A percentile compares a stretch with the other conserved stretches of the same genome.
These are phyloP conservation scores for Fusarium siculi DNA, from an alignment of 2,329 filamentous ascomycete genomes.

Conservation along the genomic window DNA sequence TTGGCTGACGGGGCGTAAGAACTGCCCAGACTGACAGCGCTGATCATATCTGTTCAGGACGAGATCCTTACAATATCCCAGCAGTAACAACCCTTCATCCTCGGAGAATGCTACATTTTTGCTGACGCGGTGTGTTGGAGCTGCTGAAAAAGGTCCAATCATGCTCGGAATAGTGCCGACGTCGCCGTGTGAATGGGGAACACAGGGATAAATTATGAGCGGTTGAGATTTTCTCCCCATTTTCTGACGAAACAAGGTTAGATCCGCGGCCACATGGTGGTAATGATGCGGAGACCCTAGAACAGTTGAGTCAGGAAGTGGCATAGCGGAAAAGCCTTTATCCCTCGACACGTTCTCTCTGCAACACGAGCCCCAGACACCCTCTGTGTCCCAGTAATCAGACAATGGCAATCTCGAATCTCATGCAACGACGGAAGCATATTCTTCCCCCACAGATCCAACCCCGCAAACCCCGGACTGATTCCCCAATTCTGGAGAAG, in stretches of 20 bases:
- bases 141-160: background rate
- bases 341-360: slow-evolving; percentile 1
- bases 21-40: background rate
- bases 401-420: slow-evolving; percentile 29
- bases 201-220: slow-evolving; percentile 14
- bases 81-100: background rate
- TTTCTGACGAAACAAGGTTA: slow-evolving; percentile 39
- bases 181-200: slow-evolving; percentile 3
- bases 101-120: background rate
- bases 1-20: background rate
- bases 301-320: background rate
- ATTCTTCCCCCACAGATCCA: slow-evolving; percentile 45
- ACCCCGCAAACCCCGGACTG: slow-evolving; percentile 46
- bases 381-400: slow-evolving; percentile 5
- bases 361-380: background rate
- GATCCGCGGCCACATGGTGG: slow-evolving; percentile 24
- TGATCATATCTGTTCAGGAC: background rate
- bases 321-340: slow-evolving; percentile 38
- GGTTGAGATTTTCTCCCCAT: slow-evolving; percentile 37
- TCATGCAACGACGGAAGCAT: slow-evolving; percentile 38
- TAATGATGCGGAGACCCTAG: slow-evolving; percentile 16
- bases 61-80: background rate
- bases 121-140: background rate
- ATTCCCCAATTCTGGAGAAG: slow-evolving; percentile 32
- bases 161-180: slow-evolving; percentile 1